Percentiles rank a stretch among this genome's conserved stretches.
Evolutionary conservation across 805 yeast species (phyloP).

Genomic region (Wickerhamomyces kurtzmanii): DNA sequence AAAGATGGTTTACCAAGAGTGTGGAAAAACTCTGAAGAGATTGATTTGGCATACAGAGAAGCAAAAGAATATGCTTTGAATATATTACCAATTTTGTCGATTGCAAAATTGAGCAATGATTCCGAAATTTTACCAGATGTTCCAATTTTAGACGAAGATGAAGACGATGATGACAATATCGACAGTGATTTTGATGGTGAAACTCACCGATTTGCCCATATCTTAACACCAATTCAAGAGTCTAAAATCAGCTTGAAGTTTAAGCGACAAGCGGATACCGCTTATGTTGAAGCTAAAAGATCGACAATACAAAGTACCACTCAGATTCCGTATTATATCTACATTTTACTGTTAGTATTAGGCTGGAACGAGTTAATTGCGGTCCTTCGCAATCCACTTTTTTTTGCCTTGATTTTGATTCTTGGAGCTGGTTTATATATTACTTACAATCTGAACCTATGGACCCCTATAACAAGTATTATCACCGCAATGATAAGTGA

Average conservation of each 20-base stretch:
- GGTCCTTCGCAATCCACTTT: conserved; percentile 76
- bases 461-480: conserved; percentile 66
- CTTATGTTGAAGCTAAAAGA: conserved; percentile 81
- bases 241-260: conserved; percentile 46
- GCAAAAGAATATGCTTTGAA: conserved; percentile 51
- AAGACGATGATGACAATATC: conserved; percentile 21
- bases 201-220: conserved; percentile 39
- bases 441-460: conserved; percentile 58
- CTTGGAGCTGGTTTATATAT: conserved; percentile 53
- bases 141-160: conserved; percentile 27
- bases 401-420: conserved; percentile 53
- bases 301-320: conserved; percentile 71
- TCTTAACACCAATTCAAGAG: conserved; percentile 49
- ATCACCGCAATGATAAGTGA: conserved; percentile 49
- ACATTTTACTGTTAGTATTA: conserved; percentile 56
- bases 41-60: conserved; percentile 51
- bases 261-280: conserved; percentile 67
- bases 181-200: conserved; percentile 32
- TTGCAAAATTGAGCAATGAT: conserved; percentile 43
- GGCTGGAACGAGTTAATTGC: conserved; percentile 98
- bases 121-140: conserved; percentile 51
- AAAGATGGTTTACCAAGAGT: conserved; percentile 71
- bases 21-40: conserved; percentile 66
- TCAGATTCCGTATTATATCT: conserved; percentile 78
- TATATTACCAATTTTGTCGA: conserved; percentile 48